phyloP scores from a whole-genome alignment of 306 rosid species.

The Quercus mongolica region DNA sequence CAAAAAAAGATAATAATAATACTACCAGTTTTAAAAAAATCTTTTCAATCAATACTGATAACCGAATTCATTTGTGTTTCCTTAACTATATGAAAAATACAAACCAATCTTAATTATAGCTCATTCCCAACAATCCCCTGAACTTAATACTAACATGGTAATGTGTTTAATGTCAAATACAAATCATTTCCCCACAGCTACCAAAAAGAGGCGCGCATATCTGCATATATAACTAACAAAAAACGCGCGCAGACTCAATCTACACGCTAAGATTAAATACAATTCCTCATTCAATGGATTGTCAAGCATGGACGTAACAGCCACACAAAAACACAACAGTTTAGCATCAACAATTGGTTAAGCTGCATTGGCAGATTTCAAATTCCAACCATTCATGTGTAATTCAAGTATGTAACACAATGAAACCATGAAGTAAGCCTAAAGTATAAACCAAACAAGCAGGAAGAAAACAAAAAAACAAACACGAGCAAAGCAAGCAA shows the following conservation, averaged over 20 bases:
- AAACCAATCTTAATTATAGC: background rate
- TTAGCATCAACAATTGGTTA: background rate
- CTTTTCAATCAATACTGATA: background rate
- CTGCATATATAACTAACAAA: background rate
- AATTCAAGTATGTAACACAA: background rate
- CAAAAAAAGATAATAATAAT: background rate
- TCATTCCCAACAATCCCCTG: background rate
- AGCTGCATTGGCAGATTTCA: background rate
- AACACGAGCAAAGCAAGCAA: slow-evolving; percentile 10
- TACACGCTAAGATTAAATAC: background rate
- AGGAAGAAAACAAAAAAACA: background rate
- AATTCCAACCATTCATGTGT: background rate
- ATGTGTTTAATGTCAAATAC: background rate
- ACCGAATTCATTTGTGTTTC: background rate
- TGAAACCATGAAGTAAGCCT: background rate
- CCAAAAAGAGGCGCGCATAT: background rate
- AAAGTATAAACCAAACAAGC: background rate
- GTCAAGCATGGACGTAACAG: background rate
- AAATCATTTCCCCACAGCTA: background rate
- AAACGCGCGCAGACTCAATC: background rate
- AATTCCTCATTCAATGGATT: background rate
- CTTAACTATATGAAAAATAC: background rate
- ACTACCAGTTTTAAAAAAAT: background rate
- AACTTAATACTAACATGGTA: background rate
- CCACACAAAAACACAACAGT: background rate